Conservation (phyloP, 495 filamentous ascomycete genomes). For the Aspergillus incahuasiensis region DNA sequence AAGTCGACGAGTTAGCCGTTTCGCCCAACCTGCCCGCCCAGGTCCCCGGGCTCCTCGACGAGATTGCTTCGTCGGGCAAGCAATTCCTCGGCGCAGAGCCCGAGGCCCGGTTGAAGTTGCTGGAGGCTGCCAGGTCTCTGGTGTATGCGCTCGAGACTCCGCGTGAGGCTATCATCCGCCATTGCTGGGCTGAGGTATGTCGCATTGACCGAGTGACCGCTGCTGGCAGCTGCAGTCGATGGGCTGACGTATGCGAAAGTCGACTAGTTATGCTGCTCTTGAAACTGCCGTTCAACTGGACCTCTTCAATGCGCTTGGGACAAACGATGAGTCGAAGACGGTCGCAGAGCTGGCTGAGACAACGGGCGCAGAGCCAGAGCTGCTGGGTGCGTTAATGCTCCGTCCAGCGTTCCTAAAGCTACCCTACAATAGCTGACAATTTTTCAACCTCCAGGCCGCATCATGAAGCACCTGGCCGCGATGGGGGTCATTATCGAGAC, state of each 20-base stretch:
- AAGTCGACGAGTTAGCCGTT: neutral
- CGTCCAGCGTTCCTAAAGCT: neutral
- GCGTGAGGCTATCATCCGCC: constrained; percentile 1
- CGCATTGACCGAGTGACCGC: neutral
- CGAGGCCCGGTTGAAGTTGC: constrained; percentile 6
- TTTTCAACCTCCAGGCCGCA: too few relatives aligned
- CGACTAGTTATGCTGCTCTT: neutral
- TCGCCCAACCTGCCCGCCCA: neutral
- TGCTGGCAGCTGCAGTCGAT: too few relatives aligned
- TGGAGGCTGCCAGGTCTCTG: neutral
- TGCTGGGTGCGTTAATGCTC: neutral
- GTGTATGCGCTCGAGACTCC: constrained; percentile 10
- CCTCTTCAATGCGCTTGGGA: neutral
- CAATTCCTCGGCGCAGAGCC: neutral
- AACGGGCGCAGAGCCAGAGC: neutral
- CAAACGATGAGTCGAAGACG: neutral
- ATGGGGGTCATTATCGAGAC: constrained; percentile 39
- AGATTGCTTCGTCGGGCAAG: neutral
- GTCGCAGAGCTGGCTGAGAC: neutral
- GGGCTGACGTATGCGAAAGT: neutral
- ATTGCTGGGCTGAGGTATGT: neutral
- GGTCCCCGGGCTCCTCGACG: constrained; percentile 1
- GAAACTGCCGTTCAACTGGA: neutral
- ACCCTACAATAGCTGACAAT: neutral
- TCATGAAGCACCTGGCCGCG: constrained; percentile 42